These are phyloP conservation scores for Agroathelia rolfsii DNA, from an alignment of 1,284 basidiomycete species.

Conservation along the genomic window DNA sequence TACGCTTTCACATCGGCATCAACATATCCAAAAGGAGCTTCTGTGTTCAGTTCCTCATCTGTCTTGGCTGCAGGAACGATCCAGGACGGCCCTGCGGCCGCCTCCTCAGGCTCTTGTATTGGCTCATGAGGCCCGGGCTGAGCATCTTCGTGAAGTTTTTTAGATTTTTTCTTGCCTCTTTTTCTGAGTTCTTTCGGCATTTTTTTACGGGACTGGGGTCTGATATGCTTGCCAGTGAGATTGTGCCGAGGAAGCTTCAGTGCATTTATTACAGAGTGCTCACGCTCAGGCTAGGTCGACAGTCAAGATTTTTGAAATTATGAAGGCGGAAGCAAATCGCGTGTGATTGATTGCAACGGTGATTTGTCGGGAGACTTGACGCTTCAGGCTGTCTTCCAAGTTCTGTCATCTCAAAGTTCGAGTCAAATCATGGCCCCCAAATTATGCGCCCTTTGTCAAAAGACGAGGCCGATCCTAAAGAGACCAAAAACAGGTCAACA, in stretches of 20 bases:
- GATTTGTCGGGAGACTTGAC: no score
- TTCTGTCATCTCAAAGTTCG: constrained; percentile 5
- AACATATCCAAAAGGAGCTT: constrained; percentile 80
- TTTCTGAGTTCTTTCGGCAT: no score
- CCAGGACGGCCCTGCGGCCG: constrained; percentile 49
- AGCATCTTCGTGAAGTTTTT: constrained; percentile 11
- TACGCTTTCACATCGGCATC: constrained; percentile 87
- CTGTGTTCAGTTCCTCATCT: constrained; percentile 36
- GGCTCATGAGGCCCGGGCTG: constrained; percentile 11
- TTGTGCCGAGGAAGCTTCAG: no score
- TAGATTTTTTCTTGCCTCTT: constrained; percentile 6
- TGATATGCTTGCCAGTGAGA: no score
- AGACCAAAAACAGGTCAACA: constrained; percentile 96
- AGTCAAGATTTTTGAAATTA: no score
- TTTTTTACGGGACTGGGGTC: no score
- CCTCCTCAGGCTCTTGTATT: constrained; percentile 10
- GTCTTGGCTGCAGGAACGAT: constrained; percentile 36
- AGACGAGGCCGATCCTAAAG: constrained; percentile 79
- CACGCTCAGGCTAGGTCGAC: no score
- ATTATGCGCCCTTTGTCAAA: constrained; percentile 67
- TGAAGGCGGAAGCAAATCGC: no score
- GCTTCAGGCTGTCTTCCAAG: no score
- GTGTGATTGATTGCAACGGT: no score
- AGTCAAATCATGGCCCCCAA: constrained; percentile 65
- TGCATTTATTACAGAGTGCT: no score